These are phyloP conservation scores for Borovskyia barvae DNA, from an alignment of 208 protist genomes.

Conservation along the genomic window DNA sequence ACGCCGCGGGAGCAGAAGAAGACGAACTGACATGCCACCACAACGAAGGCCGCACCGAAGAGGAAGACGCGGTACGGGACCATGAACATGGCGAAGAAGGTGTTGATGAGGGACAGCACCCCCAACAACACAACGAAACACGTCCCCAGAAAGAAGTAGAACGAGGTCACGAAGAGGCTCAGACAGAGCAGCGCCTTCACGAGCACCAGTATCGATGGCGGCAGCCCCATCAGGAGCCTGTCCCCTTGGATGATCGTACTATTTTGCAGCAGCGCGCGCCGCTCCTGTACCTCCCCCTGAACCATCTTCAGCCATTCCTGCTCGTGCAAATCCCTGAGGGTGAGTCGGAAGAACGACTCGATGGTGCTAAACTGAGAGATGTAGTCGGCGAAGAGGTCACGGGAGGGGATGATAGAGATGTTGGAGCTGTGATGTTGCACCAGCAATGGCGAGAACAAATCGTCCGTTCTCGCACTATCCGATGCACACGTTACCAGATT, in stretches of 20 bases:
- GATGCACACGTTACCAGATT: constrained; percentile 34
- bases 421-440: neutral
- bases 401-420: neutral
- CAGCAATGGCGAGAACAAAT: neutral
- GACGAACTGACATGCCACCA: constrained; percentile 39
- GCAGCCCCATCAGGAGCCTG: constrained; percentile 32
- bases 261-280: constrained; percentile 13
- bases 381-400: constrained; percentile 44
- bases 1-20: constrained; percentile 63
- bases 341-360: constrained; percentile 61
- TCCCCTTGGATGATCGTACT: constrained; percentile 18
- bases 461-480: constrained; percentile 10
- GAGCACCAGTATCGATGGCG: constrained; percentile 28
- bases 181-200: constrained; percentile 57
- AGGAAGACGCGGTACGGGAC: constrained; percentile 55
- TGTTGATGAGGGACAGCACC: constrained; percentile 31
- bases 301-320: constrained; percentile 64
- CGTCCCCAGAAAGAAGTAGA: constrained; percentile 59
- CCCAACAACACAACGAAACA: constrained; percentile 51
- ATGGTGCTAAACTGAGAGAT: constrained; percentile 44
- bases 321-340: constrained; percentile 44
- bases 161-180: constrained; percentile 50
- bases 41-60: constrained; percentile 50
- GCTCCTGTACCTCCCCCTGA: constrained; percentile 40
- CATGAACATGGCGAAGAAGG: constrained; percentile 70